phyloP scores from a whole-genome alignment of 2,329 filamentous ascomycete species.

The Paracoccidioides lutzii region DNA sequence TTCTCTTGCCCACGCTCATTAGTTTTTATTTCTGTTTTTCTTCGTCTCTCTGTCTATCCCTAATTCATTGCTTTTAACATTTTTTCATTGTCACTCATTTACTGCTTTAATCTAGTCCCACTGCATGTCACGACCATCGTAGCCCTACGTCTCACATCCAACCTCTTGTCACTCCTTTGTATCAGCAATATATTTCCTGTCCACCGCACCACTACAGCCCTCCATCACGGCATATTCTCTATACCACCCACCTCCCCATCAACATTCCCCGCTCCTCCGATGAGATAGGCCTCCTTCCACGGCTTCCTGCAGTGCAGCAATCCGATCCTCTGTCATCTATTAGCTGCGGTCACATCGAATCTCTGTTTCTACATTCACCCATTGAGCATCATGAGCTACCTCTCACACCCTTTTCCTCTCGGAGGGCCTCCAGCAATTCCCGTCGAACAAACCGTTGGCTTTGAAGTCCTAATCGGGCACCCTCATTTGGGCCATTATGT shows the following conservation, averaged over 20 bases:
- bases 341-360: conserved; percentile 2
- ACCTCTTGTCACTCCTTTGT: conserved; percentile 6
- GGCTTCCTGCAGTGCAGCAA: conserved; percentile 12
- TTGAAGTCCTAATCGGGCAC: conserved; percentile 25
- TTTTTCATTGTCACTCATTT: conserved; percentile 9
- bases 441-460: conserved; percentile 25
- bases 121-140: conserved; percentile 8
- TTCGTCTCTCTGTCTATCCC: conserved; percentile 12
- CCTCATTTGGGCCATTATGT: conserved; percentile 27
- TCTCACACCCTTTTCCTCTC: conserved; percentile 27
- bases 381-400: conserved; percentile 24
- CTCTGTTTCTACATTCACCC: conserved; percentile 5
- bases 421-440: conserved; percentile 23
- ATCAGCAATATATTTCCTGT: conserved; percentile 10
- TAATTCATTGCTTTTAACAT: conserved; percentile 3
- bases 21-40: conserved; percentile 10
- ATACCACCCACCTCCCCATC: conserved; percentile 5
- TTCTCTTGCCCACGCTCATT: conserved; percentile 11
- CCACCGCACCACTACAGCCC: conserved; percentile 4
- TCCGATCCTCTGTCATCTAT: neutral
- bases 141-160: conserved; percentile 6
- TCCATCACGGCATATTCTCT: conserved; percentile 1
- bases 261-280: conserved; percentile 2
- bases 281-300: conserved; percentile 9
- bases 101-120: conserved; percentile 9